Base-by-base conservation (phyloP, 768 basidiomycete genomes). In the Termitomyces sp. region DNA sequence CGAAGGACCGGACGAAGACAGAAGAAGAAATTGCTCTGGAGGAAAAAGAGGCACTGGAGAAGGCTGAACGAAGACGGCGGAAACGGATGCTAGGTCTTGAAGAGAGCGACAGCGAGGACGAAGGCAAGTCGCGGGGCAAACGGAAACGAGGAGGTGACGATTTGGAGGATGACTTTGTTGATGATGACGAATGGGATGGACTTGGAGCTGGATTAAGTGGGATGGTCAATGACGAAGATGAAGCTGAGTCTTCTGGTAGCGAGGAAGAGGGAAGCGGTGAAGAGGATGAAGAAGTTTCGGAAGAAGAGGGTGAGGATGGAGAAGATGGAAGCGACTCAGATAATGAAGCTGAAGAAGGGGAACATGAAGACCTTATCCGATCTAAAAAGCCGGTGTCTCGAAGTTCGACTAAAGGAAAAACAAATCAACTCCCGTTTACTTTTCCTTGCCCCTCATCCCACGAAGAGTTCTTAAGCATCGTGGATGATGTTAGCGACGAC, bases 1-100 rank as follows among this genome's bases (percentile, higher is more conserved):
- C 97, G 0, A 97, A 93, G 66, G 91, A 99, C 67, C 75, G 97
- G 52, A 94, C 92, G 27, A 98, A 97, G 74, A 98, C 95, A 0
- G 96, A 97, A 63, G 94, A 98, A 63, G 97, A 99, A 64, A 63
- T 94, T 27, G 95, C 94, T 5, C 56, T 88, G 56, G 94, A 96
- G 57, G 91, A 89, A 64, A 94, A 92, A 63, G 89, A 91, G 60
- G 78, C 82, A 5, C 70, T 99, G 51, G 90, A 95, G 71, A 88
- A 85, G 68, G 91, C 91, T 1, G 97, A 99, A 72, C 76, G 80
- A 62, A 80, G 76, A 59, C 78, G 97, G 27, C 68, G 86, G 45
- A 75, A 84, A 62, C 83, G 97, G 22, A 97, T 98, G 95, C 68
- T 88, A 46, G 97, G 97, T 5, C 73, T 90, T 56, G 83, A 84